These are phyloP conservation scores for Paxillus ammoniavirescens DNA, from an alignment of 768 basidiomycete species.

Conservation along the genomic window DNA sequence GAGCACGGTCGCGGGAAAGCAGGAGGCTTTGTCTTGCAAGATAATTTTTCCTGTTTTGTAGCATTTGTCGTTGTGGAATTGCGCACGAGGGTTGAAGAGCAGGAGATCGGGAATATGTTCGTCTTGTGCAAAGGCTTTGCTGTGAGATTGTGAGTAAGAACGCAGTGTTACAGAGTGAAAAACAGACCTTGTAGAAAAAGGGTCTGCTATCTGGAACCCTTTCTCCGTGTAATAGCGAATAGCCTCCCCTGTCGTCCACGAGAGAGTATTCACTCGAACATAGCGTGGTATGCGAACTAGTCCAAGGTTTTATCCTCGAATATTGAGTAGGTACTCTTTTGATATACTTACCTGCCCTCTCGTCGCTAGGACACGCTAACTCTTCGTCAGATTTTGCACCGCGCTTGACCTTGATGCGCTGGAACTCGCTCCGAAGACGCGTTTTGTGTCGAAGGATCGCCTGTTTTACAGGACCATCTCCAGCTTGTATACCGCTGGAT, in stretches of 20 bases:
- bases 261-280: conserved; percentile 74
- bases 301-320: background rate
- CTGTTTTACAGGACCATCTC: conserved; percentile 88
- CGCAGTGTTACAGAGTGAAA: background rate
- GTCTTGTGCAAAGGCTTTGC: conserved; percentile 69
- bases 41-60: conserved; percentile 84
- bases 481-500: conserved; percentile 82
- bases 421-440: conserved; percentile 81
- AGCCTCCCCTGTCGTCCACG: conserved; percentile 68
- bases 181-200: conserved; percentile 51
- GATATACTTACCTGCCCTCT: conserved; percentile 54
- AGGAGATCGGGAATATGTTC: conserved; percentile 81
- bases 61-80: conserved; percentile 68
- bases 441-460: conserved; percentile 88
- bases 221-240: conserved; percentile 50
- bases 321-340: background rate
- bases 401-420: conserved; percentile 76
- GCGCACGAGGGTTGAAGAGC: conserved; percentile 62
- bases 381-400: conserved; percentile 65
- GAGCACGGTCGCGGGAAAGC: conserved; percentile 91
- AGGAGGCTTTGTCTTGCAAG: conserved; percentile 97
- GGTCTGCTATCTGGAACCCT: conserved; percentile 54
- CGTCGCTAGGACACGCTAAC: conserved; percentile 59
- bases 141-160: conserved; percentile 23
- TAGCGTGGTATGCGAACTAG: conserved; percentile 78